phyloP scores from a whole-genome alignment of 305 asterid genomes.

The Caryopteris hybrid region DNA sequence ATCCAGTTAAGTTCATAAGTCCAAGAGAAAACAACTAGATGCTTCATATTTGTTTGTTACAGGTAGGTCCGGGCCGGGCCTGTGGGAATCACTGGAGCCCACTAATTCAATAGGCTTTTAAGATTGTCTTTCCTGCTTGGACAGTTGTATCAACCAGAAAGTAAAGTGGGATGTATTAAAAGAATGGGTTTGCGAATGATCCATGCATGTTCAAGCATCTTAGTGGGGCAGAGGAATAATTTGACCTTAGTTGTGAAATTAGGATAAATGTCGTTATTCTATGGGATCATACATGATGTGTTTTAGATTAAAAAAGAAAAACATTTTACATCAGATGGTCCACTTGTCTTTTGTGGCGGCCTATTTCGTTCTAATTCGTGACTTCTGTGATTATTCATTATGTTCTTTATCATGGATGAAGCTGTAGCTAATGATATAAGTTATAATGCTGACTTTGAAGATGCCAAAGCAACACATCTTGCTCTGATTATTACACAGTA shows the following conservation, averaged over 20 bases:
- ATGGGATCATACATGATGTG: constrained; percentile 19
- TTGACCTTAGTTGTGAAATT: constrained; percentile 19
- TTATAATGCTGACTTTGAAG: not conserved
- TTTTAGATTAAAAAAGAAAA: too few relatives aligned
- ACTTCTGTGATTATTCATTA: not conserved
- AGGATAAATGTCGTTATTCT: constrained; percentile 8
- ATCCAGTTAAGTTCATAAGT: not conserved
- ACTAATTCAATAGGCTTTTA: constrained; percentile 12
- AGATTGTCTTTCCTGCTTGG: constrained; percentile 29
- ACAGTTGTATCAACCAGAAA: constrained; percentile 18
- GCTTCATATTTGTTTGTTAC: constrained; percentile 15
- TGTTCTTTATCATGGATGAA: not conserved
- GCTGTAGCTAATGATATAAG: not conserved
- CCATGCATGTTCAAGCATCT: constrained; percentile 35
- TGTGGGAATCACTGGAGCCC: constrained; percentile 25
- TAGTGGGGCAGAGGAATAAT: constrained; percentile 37
- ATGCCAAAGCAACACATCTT: not conserved
- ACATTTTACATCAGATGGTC: too few relatives aligned
- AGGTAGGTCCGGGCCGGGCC: constrained; percentile 12
- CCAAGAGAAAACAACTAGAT: not conserved
- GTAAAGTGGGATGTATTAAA: not conserved
- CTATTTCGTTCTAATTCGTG: not conserved
- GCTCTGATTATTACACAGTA: not conserved
- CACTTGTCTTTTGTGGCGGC: too few relatives aligned
- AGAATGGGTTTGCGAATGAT: constrained; percentile 15